Conservation (phyloP, 441 rosid genomes). For the Flueggea neowawraea region DNA sequence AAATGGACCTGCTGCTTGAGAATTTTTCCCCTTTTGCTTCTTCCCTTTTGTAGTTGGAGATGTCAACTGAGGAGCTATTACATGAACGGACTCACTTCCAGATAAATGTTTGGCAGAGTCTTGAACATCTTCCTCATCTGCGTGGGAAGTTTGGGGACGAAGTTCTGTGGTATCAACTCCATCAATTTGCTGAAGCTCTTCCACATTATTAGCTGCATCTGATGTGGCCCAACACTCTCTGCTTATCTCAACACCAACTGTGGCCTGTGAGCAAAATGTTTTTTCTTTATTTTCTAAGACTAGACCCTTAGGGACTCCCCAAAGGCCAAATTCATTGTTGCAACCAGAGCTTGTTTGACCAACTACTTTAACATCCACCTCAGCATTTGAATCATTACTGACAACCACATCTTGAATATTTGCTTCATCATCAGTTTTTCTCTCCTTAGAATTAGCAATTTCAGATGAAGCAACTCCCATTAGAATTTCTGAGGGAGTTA, state of each 20-base stretch:
- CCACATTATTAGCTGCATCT: slow-evolving; percentile 37
- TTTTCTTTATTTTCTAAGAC: slow-evolving; percentile 49
- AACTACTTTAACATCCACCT: slow-evolving; percentile 52
- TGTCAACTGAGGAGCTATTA: slow-evolving; percentile 30
- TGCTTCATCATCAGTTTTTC: slow-evolving; percentile 41
- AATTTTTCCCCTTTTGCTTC: slow-evolving; percentile 57
- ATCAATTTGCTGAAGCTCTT: slow-evolving; percentile 26
- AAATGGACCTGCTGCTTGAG: slow-evolving; percentile 44
- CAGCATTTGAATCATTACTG: slow-evolving; percentile 39
- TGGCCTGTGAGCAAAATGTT: slow-evolving; percentile 65
- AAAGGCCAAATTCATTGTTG: slow-evolving; percentile 43
- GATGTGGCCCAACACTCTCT: slow-evolving; percentile 45
- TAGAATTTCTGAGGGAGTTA: slow-evolving; percentile 83
- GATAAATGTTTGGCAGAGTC: slow-evolving; percentile 42
- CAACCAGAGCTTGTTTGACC: slow-evolving; percentile 41
- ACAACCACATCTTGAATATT: slow-evolving; percentile 47
- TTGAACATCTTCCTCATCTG: slow-evolving; percentile 34
- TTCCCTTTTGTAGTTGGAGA: slow-evolving; percentile 49
- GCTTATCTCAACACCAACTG: slow-evolving; percentile 56
- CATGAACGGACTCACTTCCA: slow-evolving; percentile 43
- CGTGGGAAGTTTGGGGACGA: slow-evolving; percentile 29
- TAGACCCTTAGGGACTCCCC: slow-evolving; percentile 32
- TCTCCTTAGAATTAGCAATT: slow-evolving; percentile 30
- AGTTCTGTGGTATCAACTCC: slow-evolving; percentile 22
- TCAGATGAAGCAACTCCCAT: slow-evolving; percentile 64